A percentile compares a stretch with the other conserved stretches of the same genome.
These are phyloP conservation scores for Acrocalymma vagum DNA, from an alignment of 2,329 filamentous ascomycete species.

Conservation along the genomic window DNA sequence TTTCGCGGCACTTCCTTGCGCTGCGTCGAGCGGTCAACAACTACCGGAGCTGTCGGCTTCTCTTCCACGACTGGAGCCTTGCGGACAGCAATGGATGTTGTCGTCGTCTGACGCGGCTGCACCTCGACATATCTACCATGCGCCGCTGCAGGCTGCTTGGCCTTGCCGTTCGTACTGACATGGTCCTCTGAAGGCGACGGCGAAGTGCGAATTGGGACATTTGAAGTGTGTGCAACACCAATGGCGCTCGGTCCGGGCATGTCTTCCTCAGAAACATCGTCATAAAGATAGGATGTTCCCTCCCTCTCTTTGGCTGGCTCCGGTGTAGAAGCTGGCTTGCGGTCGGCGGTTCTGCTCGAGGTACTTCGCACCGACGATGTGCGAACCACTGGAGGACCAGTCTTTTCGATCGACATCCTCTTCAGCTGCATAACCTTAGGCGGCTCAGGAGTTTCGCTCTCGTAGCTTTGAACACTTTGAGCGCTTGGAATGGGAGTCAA, in stretches of 20 bases:
- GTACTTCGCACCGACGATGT: slow-evolving; percentile 43
- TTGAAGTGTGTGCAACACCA: slow-evolving; percentile 54
- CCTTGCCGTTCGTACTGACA: slow-evolving; percentile 20
- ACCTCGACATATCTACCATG: slow-evolving; percentile 38
- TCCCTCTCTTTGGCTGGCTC: slow-evolving; percentile 21
- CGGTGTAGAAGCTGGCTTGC: slow-evolving; percentile 28
- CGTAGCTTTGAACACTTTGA: slow-evolving; percentile 26
- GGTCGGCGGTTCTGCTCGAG: slow-evolving; percentile 28
- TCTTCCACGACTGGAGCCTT: slow-evolving; percentile 39
- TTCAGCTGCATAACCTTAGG: slow-evolving; percentile 43
- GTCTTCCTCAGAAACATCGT: slow-evolving; percentile 36
- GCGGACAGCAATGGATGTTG: slow-evolving; percentile 26
- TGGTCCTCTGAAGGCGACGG: slow-evolving; percentile 34
- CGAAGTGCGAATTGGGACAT: slow-evolving; percentile 42
- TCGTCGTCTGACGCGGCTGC: slow-evolving; percentile 32
- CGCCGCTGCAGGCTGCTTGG: slow-evolving; percentile 13
- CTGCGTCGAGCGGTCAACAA: slow-evolving; percentile 28
- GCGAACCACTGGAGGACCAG: slow-evolving; percentile 42
- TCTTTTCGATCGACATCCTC: slow-evolving; percentile 46
- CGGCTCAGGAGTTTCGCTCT: no score
- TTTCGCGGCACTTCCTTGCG: slow-evolving; percentile 28
- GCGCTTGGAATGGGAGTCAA: slow-evolving; percentile 26
- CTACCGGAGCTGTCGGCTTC: slow-evolving; percentile 19
- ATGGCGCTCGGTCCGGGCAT: slow-evolving; percentile 40
- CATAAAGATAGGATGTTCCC: slow-evolving; percentile 37